A percentile compares a stretch with the other conserved stretches of the same genome.
Conservation (phyloP, 1,284 basidiomycete species). For the Amylostereum areolatum region DNA sequence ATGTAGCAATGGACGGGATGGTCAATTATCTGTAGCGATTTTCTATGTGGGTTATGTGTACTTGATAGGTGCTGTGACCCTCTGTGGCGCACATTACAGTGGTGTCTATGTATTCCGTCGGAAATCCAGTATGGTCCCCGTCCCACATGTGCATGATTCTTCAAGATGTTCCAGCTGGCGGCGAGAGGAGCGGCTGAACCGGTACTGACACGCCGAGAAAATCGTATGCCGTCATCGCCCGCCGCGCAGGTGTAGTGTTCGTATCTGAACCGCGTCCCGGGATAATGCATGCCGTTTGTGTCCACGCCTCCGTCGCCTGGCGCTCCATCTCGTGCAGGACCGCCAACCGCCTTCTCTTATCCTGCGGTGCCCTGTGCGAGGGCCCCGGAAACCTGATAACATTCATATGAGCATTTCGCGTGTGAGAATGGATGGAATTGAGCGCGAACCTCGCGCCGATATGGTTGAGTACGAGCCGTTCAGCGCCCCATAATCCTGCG, state of each 20-base stretch:
- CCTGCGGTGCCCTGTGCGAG: constrained; percentile 28
- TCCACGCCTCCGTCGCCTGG: constrained; percentile 59
- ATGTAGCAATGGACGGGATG: no score
- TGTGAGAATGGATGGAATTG: constrained; percentile 8
- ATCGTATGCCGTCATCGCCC: constrained; percentile 7
- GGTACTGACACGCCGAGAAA: constrained; percentile 6
- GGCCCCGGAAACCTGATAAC: constrained; percentile 32
- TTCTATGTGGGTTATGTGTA: no score
- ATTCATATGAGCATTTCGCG: constrained; percentile 21
- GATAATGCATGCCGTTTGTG: constrained; percentile 16
- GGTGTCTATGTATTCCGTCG: no score
- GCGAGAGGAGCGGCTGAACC: no score
- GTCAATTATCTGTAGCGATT: no score
- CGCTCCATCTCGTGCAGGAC: constrained; percentile 61
- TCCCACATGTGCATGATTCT: no score
- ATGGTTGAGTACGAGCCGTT: constrained; percentile 75
- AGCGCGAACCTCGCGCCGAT: constrained; percentile 61
- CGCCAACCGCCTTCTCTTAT: constrained; percentile 29
- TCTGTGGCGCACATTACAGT: no score
- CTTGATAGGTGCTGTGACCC: no score
- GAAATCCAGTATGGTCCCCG: no score
- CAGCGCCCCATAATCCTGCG: constrained; percentile 60
- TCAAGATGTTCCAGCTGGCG: no score
- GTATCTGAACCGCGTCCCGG: neutral
- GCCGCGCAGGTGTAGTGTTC: neutral